phyloP scores from a whole-genome alignment of 768 basidiomycete species.

The Kwoniella mangroviensis region DNA sequence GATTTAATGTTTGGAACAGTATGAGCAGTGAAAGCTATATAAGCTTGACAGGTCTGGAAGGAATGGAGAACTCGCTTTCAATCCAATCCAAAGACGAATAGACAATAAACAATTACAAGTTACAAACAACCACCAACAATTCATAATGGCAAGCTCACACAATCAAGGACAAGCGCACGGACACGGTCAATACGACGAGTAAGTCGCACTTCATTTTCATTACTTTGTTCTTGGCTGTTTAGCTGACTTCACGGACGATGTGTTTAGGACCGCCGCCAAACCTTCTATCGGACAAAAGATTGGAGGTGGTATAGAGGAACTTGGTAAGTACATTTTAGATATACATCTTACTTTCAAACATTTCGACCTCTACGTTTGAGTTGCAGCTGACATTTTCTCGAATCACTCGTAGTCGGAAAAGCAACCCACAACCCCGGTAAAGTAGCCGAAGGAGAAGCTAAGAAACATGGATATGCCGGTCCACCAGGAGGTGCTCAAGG shows the following conservation, averaged over 20 bases:
- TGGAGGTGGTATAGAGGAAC: conserved; percentile 11
- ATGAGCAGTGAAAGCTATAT: neutral
- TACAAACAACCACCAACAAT: neutral
- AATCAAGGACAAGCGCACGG: neutral
- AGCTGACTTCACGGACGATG: neutral
- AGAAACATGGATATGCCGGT: conserved; percentile 33
- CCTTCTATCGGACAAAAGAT: conserved; percentile 25
- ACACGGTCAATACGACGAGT: conserved; percentile 5
- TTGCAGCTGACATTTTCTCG: too few relatives aligned
- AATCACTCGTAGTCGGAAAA: conserved; percentile 37
- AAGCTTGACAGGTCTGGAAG: too few relatives aligned
- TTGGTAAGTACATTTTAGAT: conserved; percentile 13
- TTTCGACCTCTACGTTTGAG: too few relatives aligned
- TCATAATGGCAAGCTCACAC: neutral
- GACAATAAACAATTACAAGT: neutral
- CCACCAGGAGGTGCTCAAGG: conserved; percentile 21
- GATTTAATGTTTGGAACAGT: neutral
- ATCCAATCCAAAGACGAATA: neutral
- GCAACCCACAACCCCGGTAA: conserved; percentile 44
- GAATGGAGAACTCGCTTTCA: too few relatives aligned
- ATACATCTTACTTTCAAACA: too few relatives aligned
- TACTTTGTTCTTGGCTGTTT: too few relatives aligned
- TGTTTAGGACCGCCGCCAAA: conserved; percentile 10
- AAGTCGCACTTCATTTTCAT: neutral
- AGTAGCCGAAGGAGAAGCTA: conserved; percentile 43